A percentile compares a stretch with the other conserved stretches of the same genome.
These are phyloP conservation scores for Silene uniflora DNA, from an alignment of 148 eudicot genomes.

Conservation along the genomic window DNA sequence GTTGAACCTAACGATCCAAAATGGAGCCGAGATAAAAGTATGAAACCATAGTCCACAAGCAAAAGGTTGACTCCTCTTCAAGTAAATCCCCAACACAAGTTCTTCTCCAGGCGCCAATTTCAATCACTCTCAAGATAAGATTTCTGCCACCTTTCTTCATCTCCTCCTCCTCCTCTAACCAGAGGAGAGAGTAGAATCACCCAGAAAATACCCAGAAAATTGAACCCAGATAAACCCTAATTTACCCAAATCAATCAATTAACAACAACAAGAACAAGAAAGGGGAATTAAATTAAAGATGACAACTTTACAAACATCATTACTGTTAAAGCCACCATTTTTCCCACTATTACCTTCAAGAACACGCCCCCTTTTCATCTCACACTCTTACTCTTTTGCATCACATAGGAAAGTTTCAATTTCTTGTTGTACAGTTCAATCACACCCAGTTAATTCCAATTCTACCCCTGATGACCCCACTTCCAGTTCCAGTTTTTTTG, in stretches of 20 bases:
- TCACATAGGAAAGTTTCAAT: conserved; percentile 26
- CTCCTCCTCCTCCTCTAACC: conserved; percentile 8
- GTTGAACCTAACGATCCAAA: no score
- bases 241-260: no score
- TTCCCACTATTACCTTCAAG: conserved; percentile 21
- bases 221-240: conserved; percentile 10
- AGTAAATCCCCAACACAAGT: conserved; percentile 5
- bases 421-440: conserved; percentile 33
- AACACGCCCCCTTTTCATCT: conserved; percentile 22
- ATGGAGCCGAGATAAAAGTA: no score
- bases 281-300: conserved; percentile 19
- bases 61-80: neutral
- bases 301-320: conserved; percentile 67
- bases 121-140: conserved; percentile 50
- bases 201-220: neutral
- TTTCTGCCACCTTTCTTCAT: conserved; percentile 14
- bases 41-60: neutral
- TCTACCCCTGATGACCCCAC: conserved; percentile 15
- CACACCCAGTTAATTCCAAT: conserved; percentile 22
- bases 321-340: conserved; percentile 43
- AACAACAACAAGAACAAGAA: neutral
- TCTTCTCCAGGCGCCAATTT: conserved; percentile 30
- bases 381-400: conserved; percentile 7
- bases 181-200: conserved; percentile 10
- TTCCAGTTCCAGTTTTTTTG: no score